phyloP scores from a whole-genome alignment of 2,329 filamentous ascomycete species.

The Bipolaris sorokiniana region DNA sequence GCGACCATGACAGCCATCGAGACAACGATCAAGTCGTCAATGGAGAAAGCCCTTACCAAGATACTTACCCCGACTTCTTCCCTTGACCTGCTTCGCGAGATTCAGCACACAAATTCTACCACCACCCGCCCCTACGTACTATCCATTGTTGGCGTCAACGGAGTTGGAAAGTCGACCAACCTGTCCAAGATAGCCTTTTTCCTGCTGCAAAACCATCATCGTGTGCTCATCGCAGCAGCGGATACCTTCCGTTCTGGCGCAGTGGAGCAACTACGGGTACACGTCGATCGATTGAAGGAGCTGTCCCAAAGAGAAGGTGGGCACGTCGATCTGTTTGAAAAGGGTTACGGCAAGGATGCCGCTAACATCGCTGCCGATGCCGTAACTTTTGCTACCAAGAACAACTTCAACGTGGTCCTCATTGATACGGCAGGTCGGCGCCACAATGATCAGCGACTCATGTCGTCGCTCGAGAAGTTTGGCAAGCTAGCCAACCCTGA shows the following conservation, averaged over 20 bases:
- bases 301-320: conserved; percentile 80
- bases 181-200: conserved; percentile 98
- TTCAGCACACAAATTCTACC: conserved; percentile 71
- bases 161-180: conserved; percentile 97
- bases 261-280: conserved; percentile 94
- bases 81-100: conserved; percentile 91
- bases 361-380: conserved; percentile 95
- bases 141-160: conserved; percentile 97
- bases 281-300: conserved; percentile 92
- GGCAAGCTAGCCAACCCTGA: conserved; percentile 94
- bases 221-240: conserved; percentile 89
- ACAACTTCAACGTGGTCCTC: conserved; percentile 88
- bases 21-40: conserved; percentile 79
- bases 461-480: conserved; percentile 97
- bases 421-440: conserved; percentile 95
- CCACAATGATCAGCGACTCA: conserved; percentile 94
- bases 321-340: conserved; percentile 89
- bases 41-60: conserved; percentile 90
- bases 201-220: conserved; percentile 94
- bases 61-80: conserved; percentile 96
- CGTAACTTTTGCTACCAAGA: conserved; percentile 75
- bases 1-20: conserved; percentile 65
- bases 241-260: conserved; percentile 97
- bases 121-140: conserved; percentile 88
- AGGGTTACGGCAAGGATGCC: conserved; percentile 97